phyloP scores from a whole-genome alignment of 2,329 filamentous ascomycete species.

The Aurifilum marmelostoma region DNA sequence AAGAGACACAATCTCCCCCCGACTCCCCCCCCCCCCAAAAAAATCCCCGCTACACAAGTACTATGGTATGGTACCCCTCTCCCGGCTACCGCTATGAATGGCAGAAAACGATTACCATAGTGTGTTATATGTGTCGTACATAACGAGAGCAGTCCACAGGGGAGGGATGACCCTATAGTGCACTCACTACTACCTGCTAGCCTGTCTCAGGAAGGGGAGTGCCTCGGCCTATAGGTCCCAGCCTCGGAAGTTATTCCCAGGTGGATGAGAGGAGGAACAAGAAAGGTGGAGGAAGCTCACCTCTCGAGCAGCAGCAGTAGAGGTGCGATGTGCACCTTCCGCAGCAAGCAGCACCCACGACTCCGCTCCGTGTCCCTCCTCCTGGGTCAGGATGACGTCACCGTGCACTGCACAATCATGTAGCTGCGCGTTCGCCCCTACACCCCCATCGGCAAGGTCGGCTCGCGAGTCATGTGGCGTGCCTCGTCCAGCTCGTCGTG shows the following conservation, averaged over 20 bases:
- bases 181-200: neutral
- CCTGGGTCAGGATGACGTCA: conserved; percentile 10
- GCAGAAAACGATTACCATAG: too few species aligned
- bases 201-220: neutral
- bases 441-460: conserved; percentile 7
- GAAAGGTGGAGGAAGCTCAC: neutral
- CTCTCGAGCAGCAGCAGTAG: neutral
- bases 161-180: neutral
- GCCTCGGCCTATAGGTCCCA: neutral
- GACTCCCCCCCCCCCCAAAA: too few species aligned
- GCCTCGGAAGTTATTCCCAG: neutral
- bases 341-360: neutral
- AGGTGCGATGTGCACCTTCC: neutral
- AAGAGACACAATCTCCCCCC: too few species aligned
- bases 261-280: neutral
- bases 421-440: neutral
- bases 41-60: neutral
- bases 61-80: neutral
- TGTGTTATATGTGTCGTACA: neutral
- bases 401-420: neutral
- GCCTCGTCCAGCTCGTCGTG: too few species aligned
- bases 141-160: neutral
- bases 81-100: too few species aligned
- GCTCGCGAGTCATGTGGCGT: conserved; percentile 3
- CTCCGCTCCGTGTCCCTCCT: neutral